Evolutionary conservation across 2,329 filamentous ascomycete genomes (phyloP).

Genomic region (Aspergillus caelatus): DNA sequence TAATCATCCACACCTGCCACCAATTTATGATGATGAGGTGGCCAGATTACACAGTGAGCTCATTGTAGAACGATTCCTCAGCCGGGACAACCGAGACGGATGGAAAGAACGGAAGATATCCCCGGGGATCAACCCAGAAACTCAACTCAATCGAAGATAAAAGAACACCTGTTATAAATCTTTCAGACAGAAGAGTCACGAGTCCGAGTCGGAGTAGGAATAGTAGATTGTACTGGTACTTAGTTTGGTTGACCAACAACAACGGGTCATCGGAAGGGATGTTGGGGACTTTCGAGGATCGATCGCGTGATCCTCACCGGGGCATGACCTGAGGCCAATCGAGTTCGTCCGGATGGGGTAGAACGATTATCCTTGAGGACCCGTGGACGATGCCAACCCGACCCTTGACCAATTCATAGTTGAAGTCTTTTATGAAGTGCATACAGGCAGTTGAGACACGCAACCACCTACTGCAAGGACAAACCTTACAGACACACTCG

Average conservation of each 20-base stretch:
- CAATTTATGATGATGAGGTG: neutral
- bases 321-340: neutral
- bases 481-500: slow-evolving; percentile 7
- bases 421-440: neutral
- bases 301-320: slow-evolving; percentile 1
- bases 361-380: neutral
- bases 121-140: neutral
- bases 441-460: neutral
- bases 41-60: neutral
- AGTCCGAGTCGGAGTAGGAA: neutral
- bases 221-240: neutral
- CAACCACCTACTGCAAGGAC: slow-evolving; percentile 4
- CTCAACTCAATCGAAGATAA: neutral
- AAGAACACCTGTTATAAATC: neutral
- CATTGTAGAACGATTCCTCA: neutral
- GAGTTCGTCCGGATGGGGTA: neutral
- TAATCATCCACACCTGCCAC: neutral
- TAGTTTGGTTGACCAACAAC: neutral
- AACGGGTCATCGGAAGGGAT: neutral
- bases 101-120: neutral
- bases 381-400: neutral
- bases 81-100: neutral
- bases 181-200: neutral
- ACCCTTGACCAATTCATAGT: neutral
- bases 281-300: slow-evolving; percentile 1